Evolutionary conservation across 768 basidiomycete genomes (phyloP).

Genomic region (Leccinum subtestaceum): DNA sequence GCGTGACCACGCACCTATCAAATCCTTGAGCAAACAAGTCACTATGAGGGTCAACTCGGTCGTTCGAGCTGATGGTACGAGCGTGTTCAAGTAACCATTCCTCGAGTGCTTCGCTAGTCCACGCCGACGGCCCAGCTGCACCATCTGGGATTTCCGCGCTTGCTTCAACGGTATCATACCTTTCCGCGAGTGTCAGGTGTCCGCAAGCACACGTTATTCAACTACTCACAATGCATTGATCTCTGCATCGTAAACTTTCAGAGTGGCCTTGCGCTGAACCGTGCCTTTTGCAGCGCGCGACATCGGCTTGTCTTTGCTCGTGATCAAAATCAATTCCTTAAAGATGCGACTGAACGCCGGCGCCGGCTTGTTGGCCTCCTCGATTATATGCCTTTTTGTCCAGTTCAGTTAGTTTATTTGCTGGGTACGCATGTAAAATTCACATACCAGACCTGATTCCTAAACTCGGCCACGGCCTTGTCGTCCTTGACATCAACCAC

Average conservation of each 20-base stretch:
- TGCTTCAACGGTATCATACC: constrained; percentile 35
- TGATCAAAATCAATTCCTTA: constrained; percentile 54
- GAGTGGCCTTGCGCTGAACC: constrained; percentile 37
- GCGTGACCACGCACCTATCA: constrained; percentile 31
- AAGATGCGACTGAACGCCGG: constrained; percentile 46
- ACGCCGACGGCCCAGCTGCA: constrained; percentile 22
- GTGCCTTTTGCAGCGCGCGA: constrained; percentile 46
- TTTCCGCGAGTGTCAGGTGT: neutral
- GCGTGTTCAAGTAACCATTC: constrained; percentile 32
- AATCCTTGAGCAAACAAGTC: constrained; percentile 38
- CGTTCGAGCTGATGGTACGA: constrained; percentile 8
- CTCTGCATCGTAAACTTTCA: constrained; percentile 41
- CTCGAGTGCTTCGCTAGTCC: constrained; percentile 20
- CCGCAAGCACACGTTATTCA: neutral
- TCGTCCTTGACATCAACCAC: constrained; percentile 22
- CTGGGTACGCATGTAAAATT: neutral
- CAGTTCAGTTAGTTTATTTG: neutral
- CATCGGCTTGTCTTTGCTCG: constrained; percentile 41
- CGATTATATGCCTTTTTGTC: constrained; percentile 35
- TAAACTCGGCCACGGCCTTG: constrained; percentile 26
- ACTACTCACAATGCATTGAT: constrained; percentile 44
- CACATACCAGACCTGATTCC: constrained; percentile 32
- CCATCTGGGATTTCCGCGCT: constrained; percentile 19
- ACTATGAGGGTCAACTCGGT: constrained; percentile 3
- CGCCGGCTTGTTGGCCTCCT: constrained; percentile 42